A percentile compares a stretch with the other conserved stretches of the same genome.
Conservation (phyloP, 495 filamentous ascomycete genomes). For the Glarea lozoyensis region DNA sequence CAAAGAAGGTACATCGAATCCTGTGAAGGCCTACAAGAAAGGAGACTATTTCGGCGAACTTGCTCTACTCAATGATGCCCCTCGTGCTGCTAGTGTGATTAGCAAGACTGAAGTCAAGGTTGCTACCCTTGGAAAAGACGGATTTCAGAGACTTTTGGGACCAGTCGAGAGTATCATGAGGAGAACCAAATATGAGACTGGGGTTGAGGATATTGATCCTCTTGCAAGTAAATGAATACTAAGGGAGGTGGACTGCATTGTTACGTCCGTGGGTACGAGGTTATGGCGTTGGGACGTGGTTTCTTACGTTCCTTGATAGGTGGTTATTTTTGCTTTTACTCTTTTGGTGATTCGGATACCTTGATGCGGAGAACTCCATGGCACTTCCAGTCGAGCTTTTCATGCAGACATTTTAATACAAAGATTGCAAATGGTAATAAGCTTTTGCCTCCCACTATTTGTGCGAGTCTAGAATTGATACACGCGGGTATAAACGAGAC, state of each 20-base stretch:
- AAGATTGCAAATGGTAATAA: not conserved
- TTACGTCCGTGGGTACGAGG: not conserved
- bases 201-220: slow-evolving; percentile 44
- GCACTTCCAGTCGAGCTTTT: not conserved
- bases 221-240: slow-evolving; percentile 26
- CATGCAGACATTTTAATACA: not conserved
- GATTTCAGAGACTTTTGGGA: slow-evolving; percentile 87
- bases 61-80: slow-evolving; percentile 85
- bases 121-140: slow-evolving; percentile 85
- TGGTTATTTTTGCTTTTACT: too few species aligned
- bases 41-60: slow-evolving; percentile 97
- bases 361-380: slow-evolving; percentile 13
- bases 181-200: slow-evolving; percentile 50
- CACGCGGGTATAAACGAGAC: too few species aligned
- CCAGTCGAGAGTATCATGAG: slow-evolving; percentile 94
- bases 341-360: slow-evolving; percentile 18
- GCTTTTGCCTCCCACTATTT: not conserved
- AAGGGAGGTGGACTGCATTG: not conserved
- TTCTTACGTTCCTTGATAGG: slow-evolving; percentile 19
- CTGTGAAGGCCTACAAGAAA: slow-evolving; percentile 73
- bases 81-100: slow-evolving; percentile 84
- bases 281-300: slow-evolving; percentile 17
- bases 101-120: slow-evolving; percentile 82
- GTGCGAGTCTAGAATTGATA: too few species aligned
- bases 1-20: slow-evolving; percentile 52